Conservation (phyloP, 768 basidiomycete species). For the Russula emetica region DNA sequence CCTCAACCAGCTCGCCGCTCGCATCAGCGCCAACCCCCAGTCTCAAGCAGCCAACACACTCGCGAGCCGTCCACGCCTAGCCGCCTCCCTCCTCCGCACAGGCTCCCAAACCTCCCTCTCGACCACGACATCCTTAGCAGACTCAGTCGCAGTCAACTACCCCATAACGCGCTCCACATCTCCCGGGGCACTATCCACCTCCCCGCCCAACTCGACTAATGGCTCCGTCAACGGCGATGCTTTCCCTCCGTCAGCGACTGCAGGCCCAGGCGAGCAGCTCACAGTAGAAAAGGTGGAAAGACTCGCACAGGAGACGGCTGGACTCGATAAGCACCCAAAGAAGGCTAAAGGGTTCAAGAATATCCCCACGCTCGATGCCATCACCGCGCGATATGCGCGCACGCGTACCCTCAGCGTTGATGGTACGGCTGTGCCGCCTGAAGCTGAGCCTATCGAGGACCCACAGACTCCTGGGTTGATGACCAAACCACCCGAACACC, state of each 20-base stretch:
- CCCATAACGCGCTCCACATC: constrained; percentile 66
- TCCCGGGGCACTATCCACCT: constrained; percentile 49
- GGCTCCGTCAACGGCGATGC: constrained; percentile 37
- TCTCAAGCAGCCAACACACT: constrained; percentile 14
- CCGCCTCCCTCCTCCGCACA: constrained; percentile 67
- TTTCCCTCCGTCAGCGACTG: constrained; percentile 27
- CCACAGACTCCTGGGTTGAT: constrained; percentile 75
- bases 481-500: constrained; percentile 71
- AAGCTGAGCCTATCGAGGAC: constrained; percentile 74
- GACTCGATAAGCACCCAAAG: constrained; percentile 30
- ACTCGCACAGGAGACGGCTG: constrained; percentile 51
- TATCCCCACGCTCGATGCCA: constrained; percentile 79
- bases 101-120: constrained; percentile 44
- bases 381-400: constrained; percentile 74
- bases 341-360: constrained; percentile 72
- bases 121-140: constrained; percentile 39
- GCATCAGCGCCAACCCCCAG: constrained; percentile 51
- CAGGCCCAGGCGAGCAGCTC: constrained; percentile 45
- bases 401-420: constrained; percentile 55
- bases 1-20: constrained; percentile 76
- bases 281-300: constrained; percentile 64
- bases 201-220: constrained; percentile 44
- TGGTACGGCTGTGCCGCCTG: constrained; percentile 65
- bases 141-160: constrained; percentile 64
- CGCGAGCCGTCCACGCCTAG: constrained; percentile 60